Conservation (phyloP, 106 monocot species). For the Xerophyta viscosa region DNA sequence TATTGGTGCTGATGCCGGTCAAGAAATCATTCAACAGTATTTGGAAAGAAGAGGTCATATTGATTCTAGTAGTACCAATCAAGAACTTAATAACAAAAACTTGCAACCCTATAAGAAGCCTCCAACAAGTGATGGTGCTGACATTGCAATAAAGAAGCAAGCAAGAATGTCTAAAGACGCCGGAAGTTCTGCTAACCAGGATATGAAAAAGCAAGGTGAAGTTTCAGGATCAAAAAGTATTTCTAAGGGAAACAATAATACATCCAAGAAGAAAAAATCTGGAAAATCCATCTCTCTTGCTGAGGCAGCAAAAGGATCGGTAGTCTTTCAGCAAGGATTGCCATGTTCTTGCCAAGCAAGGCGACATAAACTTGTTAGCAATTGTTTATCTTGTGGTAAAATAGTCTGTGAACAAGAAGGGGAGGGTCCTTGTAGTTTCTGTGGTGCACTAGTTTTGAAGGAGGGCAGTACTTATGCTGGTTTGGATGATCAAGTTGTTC, state of each 20-base stretch:
- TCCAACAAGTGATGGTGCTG: constrained; percentile 22
- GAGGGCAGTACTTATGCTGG: constrained; percentile 97
- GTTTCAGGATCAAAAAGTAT: constrained; percentile 17
- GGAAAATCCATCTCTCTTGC: constrained; percentile 71
- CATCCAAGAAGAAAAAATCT: constrained; percentile 60
- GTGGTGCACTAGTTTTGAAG: constrained; percentile 85
- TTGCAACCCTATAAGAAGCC: constrained; percentile 53
- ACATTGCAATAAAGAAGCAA: constrained; percentile 44
- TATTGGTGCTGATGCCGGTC: constrained; percentile 65
- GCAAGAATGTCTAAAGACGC: constrained; percentile 36
- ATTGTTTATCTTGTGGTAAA: constrained; percentile 96
- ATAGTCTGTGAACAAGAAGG: constrained; percentile 99
- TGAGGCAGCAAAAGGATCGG: constrained; percentile 80
- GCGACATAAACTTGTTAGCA: constrained; percentile 85
- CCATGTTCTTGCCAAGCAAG: constrained; percentile 97
- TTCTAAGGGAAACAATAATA: constrained; percentile 17
- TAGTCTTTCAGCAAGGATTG: constrained; percentile 85
- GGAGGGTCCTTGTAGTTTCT: constrained; percentile 91
- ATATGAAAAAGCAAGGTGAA: constrained; percentile 25
- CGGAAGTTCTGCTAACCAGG: constrained; percentile 6
- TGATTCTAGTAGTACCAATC: constrained; percentile 13
- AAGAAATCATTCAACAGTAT: constrained; percentile 60
- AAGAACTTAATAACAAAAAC: constrained; percentile 12
- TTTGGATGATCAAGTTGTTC: constrained; percentile 35
- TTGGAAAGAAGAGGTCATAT: constrained; percentile 62